Base-by-base conservation (phyloP, 2,329 filamentous ascomycete species). In the Fusarium keratoplasticum region DNA sequence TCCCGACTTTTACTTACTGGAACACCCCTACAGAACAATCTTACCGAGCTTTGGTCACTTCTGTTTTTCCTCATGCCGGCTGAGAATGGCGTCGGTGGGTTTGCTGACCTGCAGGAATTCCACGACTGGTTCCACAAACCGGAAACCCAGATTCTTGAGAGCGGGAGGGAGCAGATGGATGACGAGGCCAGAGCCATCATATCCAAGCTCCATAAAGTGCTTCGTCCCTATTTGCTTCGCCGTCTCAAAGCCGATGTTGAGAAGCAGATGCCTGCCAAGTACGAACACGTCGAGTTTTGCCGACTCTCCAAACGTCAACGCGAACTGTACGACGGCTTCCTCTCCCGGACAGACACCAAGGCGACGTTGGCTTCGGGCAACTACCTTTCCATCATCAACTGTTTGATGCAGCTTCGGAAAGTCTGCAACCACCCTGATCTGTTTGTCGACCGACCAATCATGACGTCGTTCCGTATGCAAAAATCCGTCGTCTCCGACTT, bases 381-480 rank as follows among this genome's bases (percentile, higher is more conserved):
- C 79, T 98, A 98, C 81, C 90, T 99, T 73, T 98, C 95, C 20
- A 98, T 99, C 81, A 98, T 98, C 84, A 98, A 98, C 81, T 98
- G 97, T 82, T 86, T 99, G 61, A 98, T 99, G 95, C 96, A 98
- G 81, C 87, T 99, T 62, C 92, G 96, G 58, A 98, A 98, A 82
- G 97, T 99, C 61, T 99, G 96, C 87, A 99, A 99, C 77, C 96
- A 99, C 80, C 97, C 96, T 0, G 96, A 99, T 83, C 88, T 99
- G 10, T 99, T 99, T 78, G 94, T 98, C 76, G 97, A 97, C 68
- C 91, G 96, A 18, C 95, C 95, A 1, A 98, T 99, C 78, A 96
- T 97, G 84, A 99, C 96, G 0, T 98, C 96, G 1, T 97, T 98
- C 82, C 94, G 95, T 5, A 97, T 98, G 93, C 88, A 90, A 29